A percentile compares a stretch with the other conserved stretches of the same genome.
These are phyloP conservation scores for Wickerhamomyces sp. DNA, from an alignment of 1,139 yeast genomes.

Conservation along the genomic window DNA sequence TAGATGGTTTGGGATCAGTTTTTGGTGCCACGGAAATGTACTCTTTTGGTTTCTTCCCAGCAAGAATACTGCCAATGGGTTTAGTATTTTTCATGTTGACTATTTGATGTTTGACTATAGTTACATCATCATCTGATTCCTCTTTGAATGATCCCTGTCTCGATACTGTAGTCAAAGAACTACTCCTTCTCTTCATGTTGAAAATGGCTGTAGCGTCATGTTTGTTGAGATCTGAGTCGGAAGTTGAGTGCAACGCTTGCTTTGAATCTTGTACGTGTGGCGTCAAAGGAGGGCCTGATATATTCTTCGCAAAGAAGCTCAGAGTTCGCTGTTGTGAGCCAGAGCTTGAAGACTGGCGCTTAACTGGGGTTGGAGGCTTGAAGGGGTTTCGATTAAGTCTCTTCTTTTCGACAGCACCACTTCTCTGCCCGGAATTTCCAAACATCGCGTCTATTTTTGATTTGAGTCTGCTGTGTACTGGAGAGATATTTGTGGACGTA, in stretches of 20 bases:
- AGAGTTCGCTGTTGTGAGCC: slow-evolving; percentile 7
- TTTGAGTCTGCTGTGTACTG: too few relatives aligned
- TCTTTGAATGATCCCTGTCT: slow-evolving; percentile 6
- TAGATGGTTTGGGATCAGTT: too few relatives aligned
- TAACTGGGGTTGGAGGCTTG: slow-evolving; percentile 1
- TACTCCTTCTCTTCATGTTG: slow-evolving; percentile 1
- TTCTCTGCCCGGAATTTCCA: not conserved
- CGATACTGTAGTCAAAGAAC: slow-evolving; percentile 3
- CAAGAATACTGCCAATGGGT: slow-evolving; percentile 9
- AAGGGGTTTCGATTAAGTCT: slow-evolving; percentile 1
- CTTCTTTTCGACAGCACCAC: not conserved
- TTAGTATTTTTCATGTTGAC: slow-evolving; percentile 17
- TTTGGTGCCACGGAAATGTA: not conserved
- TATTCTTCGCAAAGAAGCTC: slow-evolving; percentile 5
- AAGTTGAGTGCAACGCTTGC: slow-evolving; percentile 2
- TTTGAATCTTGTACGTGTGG: not conserved
- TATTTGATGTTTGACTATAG: slow-evolving; percentile 1
- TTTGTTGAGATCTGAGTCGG: slow-evolving; percentile 1
- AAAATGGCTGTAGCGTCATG: not conserved
- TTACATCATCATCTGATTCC: slow-evolving; percentile 9
- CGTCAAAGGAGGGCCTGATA: slow-evolving; percentile 1
- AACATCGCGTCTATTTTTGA: not conserved
- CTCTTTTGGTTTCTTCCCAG: slow-evolving; percentile 2
- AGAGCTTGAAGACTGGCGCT: not conserved
- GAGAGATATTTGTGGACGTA: too few relatives aligned